Conservation (phyloP, 2,329 filamentous ascomycete species). For the Mycosphaerella sp. region DNA sequence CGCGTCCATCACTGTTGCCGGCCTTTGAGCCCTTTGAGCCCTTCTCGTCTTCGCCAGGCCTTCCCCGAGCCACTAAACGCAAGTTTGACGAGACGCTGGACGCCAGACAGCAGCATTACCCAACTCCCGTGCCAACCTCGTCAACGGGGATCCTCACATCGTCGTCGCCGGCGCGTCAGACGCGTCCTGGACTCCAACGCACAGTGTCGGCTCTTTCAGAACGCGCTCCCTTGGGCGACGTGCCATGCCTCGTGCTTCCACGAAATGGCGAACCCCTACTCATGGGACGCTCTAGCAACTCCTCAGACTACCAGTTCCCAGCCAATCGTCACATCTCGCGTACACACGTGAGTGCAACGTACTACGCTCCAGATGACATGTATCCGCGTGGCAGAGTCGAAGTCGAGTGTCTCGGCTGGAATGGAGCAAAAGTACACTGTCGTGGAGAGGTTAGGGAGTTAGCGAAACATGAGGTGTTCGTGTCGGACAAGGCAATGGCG, state of each 20-base stretch:
- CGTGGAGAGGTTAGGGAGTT: conserved; percentile 81
- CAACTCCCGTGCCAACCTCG: conserved; percentile 88
- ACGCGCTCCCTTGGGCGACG: conserved; percentile 72
- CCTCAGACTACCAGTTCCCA: conserved; percentile 90
- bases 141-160: conserved; percentile 87
- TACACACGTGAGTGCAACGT: conserved; percentile 84
- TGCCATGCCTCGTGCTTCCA: conserved; percentile 75
- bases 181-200: conserved; percentile 51
- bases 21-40: conserved; percentile 59
- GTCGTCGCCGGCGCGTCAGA: conserved; percentile 60
- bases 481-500: conserved; percentile 76
- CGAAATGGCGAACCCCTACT: conserved; percentile 73
- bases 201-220: conserved; percentile 63
- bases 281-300: conserved; percentile 92
- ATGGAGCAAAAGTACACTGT: conserved; percentile 88
- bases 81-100: conserved; percentile 49
- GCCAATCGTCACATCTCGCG: conserved; percentile 88
- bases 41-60: conserved; percentile 67
- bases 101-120: conserved; percentile 61
- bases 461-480: conserved; percentile 80
- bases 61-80: conserved; percentile 63
- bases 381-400: conserved; percentile 73
- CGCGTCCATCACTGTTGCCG: conserved; percentile 61
- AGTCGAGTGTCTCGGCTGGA: conserved; percentile 91
- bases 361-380: conserved; percentile 61